Percentiles rank a stretch among this genome's conserved stretches.
These are phyloP conservation scores for Dipteronia sinensis DNA, from an alignment of 345 rosid species.

Conservation along the genomic window DNA sequence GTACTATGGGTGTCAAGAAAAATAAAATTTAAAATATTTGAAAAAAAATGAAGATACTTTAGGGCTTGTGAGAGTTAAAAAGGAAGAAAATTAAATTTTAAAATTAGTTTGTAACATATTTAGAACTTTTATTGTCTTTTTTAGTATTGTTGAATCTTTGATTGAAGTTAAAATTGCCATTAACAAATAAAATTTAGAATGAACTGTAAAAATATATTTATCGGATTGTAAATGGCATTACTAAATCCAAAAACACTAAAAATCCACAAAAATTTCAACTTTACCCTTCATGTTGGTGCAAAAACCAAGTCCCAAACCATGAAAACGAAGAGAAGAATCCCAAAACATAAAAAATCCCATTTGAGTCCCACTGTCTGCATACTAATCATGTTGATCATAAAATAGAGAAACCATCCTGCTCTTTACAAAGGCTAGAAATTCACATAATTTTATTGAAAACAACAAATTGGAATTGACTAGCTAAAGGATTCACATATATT, in stretches of 20 bases:
- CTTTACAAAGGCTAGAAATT: slow-evolving; percentile 1
- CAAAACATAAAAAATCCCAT: slow-evolving; percentile 28
- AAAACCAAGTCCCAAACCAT: slow-evolving; percentile 24
- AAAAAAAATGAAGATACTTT: too few relatives aligned
- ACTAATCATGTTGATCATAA: too few relatives aligned
- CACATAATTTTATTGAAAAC: background rate
- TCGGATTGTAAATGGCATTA: too few relatives aligned
- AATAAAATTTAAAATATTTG: too few relatives aligned
- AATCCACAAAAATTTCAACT: slow-evolving; percentile 20
- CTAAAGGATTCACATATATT: background rate
- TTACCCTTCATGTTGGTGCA: slow-evolving; percentile 41
- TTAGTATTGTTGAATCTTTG: too few relatives aligned
- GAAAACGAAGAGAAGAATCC: slow-evolving; percentile 25
- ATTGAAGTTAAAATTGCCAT: too few relatives aligned
- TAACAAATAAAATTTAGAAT: too few relatives aligned
- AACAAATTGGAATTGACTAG: background rate
- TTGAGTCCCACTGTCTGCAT: slow-evolving; percentile 27
- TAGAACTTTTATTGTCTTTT: too few relatives aligned
- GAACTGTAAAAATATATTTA: too few relatives aligned
- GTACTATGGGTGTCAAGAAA: slow-evolving; percentile 88
- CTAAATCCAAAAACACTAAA: slow-evolving; percentile 23
- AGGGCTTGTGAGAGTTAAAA: too few relatives aligned
- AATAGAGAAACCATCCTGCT: background rate
- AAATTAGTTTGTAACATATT: too few relatives aligned
- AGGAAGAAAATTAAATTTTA: too few relatives aligned